Evolutionary conservation across 805 yeast species (phyloP).

Genomic region (Crinitomyces ghanaensis): DNA sequence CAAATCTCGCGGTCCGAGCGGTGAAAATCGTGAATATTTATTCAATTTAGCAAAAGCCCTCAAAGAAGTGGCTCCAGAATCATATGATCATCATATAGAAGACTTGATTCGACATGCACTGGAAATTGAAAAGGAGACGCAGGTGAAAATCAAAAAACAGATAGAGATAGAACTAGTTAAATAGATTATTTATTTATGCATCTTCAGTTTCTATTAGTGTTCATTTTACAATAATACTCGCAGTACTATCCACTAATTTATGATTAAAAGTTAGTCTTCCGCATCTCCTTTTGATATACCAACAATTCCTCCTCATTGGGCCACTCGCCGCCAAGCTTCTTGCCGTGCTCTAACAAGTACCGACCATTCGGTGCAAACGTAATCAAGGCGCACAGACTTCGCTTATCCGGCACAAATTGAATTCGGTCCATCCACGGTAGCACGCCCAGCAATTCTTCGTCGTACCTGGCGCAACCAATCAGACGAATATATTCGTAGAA

Average conservation of each 20-base stretch:
- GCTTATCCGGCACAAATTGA: constrained; percentile 31
- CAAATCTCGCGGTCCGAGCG: constrained; percentile 63
- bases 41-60: constrained; percentile 41
- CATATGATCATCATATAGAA: constrained; percentile 34
- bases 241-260: no score
- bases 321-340: constrained; percentile 19
- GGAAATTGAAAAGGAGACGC: background rate
- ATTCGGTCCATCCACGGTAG: constrained; percentile 45
- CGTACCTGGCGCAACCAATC: constrained; percentile 36
- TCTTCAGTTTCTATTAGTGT: no score
- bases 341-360: constrained; percentile 18
- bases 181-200: background rate
- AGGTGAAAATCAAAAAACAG: background rate
- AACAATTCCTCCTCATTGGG: constrained; percentile 22
- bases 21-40: constrained; percentile 66
- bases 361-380: constrained; percentile 21
- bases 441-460: constrained; percentile 38
- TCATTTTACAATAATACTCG: no score
- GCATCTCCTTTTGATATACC: no score
- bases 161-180: background rate
- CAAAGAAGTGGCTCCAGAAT: constrained; percentile 27
- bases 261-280: no score
- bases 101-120: constrained; percentile 19
- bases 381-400: constrained; percentile 32
- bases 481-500: constrained; percentile 45